Evolutionary conservation across 345 rosid species (phyloP).

Genomic region (Salix udensis): DNA sequence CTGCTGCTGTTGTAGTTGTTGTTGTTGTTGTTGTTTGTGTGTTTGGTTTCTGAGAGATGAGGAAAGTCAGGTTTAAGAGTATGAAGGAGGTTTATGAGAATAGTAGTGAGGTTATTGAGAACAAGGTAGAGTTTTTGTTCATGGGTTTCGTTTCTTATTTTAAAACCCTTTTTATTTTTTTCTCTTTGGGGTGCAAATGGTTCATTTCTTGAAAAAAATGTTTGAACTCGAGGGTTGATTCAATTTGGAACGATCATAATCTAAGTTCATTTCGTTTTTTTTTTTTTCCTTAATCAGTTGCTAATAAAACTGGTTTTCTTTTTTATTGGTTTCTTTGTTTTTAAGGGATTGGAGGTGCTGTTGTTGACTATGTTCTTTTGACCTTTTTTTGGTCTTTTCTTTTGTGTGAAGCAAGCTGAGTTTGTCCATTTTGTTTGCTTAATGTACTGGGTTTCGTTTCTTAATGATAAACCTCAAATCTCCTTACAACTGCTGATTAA

Average conservation of each 20-base stretch:
- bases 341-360: neutral
- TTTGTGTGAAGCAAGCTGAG: neutral
- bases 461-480: neutral
- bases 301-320: too few species aligned
- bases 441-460: neutral
- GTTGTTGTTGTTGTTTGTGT: too few species aligned
- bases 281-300: neutral
- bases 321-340: neutral
- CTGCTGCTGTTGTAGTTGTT: too few species aligned
- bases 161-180: neutral
- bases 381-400: neutral
- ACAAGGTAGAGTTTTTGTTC: slow-evolving; percentile 6
- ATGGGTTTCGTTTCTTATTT: neutral
- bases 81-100: slow-evolving; percentile 18
- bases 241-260: neutral
- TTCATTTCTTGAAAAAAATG: neutral
- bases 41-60: neutral
- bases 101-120: slow-evolving; percentile 4
- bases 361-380: neutral
- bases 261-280: neutral
- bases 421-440: neutral
- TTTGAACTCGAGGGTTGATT: neutral
- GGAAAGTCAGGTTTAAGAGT: slow-evolving; percentile 19
- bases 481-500: too few species aligned
- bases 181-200: neutral